Conservation (phyloP, 2,329 filamentous ascomycete genomes). For the Fusarium newnesense region DNA sequence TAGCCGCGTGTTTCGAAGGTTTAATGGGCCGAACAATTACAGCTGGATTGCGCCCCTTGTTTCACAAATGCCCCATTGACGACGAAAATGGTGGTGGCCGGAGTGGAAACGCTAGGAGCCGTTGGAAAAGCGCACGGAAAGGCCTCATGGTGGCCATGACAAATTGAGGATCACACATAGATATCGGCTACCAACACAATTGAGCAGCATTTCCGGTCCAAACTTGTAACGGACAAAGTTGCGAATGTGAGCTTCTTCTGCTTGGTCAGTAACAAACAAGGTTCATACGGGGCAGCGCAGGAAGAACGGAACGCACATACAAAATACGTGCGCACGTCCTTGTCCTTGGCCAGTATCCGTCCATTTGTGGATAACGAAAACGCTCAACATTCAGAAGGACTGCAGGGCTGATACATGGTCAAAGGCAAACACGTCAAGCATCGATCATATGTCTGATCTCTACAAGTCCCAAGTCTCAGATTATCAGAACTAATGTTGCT, state of each 20-base stretch:
- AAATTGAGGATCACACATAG: slow-evolving; percentile 22
- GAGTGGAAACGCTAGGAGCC: slow-evolving; percentile 25
- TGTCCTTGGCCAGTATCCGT: background rate
- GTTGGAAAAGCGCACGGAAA: slow-evolving; percentile 20
- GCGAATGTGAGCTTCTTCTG: slow-evolving; percentile 21
- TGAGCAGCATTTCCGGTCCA: slow-evolving; percentile 28
- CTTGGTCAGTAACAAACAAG: slow-evolving; percentile 25
- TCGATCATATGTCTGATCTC: background rate
- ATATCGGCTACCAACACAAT: slow-evolving; percentile 34
- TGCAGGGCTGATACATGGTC: slow-evolving; percentile 27
- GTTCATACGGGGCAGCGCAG: slow-evolving; percentile 13
- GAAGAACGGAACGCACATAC: slow-evolving; percentile 5
- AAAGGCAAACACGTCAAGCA: background rate
- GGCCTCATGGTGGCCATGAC: slow-evolving; percentile 24
- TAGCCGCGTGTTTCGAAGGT: slow-evolving; percentile 42
- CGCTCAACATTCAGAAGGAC: background rate
- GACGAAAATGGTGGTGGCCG: slow-evolving; percentile 30
- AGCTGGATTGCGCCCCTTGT: slow-evolving; percentile 35
- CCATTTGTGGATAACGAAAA: slow-evolving; percentile 3
- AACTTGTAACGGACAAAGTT: slow-evolving; percentile 39
- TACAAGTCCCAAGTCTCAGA: background rate
- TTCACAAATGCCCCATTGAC: slow-evolving; percentile 35
- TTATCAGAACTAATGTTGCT: background rate
- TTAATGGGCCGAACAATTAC: slow-evolving; percentile 32
- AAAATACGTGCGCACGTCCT: slow-evolving; percentile 4